Conservation (phyloP, 2,329 filamentous ascomycete species). For the Pyrenochaeta sp. region DNA sequence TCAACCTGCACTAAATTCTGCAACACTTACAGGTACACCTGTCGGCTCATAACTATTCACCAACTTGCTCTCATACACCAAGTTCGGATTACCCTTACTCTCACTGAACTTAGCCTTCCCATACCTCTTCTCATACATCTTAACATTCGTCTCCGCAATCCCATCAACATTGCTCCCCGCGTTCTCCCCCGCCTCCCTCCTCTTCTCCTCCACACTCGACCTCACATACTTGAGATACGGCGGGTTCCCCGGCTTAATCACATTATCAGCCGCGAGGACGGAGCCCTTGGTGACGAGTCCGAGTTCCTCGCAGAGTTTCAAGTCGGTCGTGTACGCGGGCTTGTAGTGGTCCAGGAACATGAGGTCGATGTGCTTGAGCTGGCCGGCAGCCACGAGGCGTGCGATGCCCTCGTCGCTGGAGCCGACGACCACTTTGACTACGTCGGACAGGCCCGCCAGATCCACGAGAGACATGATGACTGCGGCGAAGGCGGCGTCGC, state of each 20-base stretch:
- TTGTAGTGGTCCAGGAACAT: constrained; percentile 86
- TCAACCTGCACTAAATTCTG: neutral
- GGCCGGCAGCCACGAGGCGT: constrained; percentile 63
- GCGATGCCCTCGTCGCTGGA: constrained; percentile 71
- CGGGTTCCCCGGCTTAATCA: constrained; percentile 75
- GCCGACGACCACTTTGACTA: constrained; percentile 75
- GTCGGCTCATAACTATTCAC: constrained; percentile 73
- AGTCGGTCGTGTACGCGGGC: constrained; percentile 74
- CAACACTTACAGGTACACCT: constrained; percentile 65
- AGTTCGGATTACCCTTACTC: constrained; percentile 65
- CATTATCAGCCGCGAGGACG: constrained; percentile 73
- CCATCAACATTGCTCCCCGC: constrained; percentile 46
- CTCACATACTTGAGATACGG: constrained; percentile 75
- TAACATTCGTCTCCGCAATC: constrained; percentile 56
- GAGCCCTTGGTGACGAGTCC: constrained; percentile 68
- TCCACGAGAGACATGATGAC: constrained; percentile 74
- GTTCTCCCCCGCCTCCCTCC: constrained; percentile 43
- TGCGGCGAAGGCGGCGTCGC: constrained; percentile 75
- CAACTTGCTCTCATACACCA: constrained; percentile 71
- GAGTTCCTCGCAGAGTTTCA: constrained; percentile 79
- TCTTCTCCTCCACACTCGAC: constrained; percentile 69
- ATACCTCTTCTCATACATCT: constrained; percentile 58
- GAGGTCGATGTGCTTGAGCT: constrained; percentile 69
- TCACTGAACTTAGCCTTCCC: constrained; percentile 54
- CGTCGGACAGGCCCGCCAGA: constrained; percentile 73